A percentile compares a stretch with the other conserved stretches of the same genome.
Evolutionary conservation across 352 stramenopile genomes (phyloP).

Genomic region (Peronospora farinosa): DNA sequence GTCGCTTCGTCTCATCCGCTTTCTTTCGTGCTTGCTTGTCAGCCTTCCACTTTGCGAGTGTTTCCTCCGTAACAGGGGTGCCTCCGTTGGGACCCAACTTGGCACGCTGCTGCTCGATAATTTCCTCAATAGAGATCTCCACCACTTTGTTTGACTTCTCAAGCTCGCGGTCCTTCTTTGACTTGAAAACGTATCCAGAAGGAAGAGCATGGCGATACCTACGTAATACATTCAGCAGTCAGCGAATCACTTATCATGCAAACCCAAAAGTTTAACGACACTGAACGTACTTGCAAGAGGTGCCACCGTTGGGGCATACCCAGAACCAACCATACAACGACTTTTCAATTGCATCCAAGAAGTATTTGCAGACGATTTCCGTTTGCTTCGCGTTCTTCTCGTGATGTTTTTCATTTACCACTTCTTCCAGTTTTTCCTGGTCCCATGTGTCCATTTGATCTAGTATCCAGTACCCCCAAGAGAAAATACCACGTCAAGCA

Average conservation of each 20-base stretch:
- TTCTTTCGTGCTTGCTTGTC: conserved; percentile 73
- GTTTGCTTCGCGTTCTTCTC: conserved; percentile 76
- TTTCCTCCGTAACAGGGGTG: conserved; percentile 84
- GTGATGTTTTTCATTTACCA: conserved; percentile 81
- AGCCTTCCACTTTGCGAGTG: conserved; percentile 87
- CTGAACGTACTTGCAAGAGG: conserved; percentile 57
- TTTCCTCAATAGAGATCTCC: conserved; percentile 86
- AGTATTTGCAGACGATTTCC: conserved; percentile 88
- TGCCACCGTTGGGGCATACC: conserved; percentile 81
- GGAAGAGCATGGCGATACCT: conserved; percentile 83
- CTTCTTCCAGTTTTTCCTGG: conserved; percentile 82
- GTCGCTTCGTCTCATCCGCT: conserved; percentile 71
- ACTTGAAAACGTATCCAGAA: conserved; percentile 85
- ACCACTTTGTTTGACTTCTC: conserved; percentile 80
- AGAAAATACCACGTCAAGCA: background rate
- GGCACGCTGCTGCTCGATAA: conserved; percentile 86
- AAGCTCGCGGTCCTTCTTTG: conserved; percentile 76
- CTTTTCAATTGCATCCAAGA: conserved; percentile 88
- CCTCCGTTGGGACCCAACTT: conserved; percentile 79
- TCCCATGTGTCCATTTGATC: conserved; percentile 86
- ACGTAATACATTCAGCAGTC: background rate
- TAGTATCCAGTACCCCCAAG: conserved; percentile 9
- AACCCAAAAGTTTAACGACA: background rate
- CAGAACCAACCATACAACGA: conserved; percentile 89
- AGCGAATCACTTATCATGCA: conserved; percentile 3